phyloP scores from a whole-genome alignment of 1,139 yeast species.

The Blastobotrys arbuscula region DNA sequence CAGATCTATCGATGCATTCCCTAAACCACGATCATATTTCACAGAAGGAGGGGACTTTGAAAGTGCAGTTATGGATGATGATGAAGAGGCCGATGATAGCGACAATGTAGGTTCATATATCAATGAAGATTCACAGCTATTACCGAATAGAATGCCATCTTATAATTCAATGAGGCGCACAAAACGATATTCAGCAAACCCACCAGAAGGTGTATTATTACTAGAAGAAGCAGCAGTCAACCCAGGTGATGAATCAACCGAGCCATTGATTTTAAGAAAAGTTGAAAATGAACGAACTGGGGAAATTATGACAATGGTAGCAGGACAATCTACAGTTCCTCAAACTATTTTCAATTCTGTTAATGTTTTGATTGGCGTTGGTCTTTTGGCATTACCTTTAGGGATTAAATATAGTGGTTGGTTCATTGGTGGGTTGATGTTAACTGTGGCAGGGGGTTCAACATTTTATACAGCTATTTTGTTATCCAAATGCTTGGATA shows the following conservation, averaged over 20 bases:
- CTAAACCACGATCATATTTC: constrained; percentile 46
- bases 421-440: constrained; percentile 54
- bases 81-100: constrained; percentile 2
- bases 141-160: constrained; percentile 8
- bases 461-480: constrained; percentile 68
- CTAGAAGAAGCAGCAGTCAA: constrained; percentile 25
- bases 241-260: constrained; percentile 29
- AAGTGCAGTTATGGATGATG: constrained; percentile 23
- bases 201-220: constrained; percentile 22
- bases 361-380: constrained; percentile 81
- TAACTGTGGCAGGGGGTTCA: constrained; percentile 52
- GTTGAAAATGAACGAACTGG: constrained; percentile 67
- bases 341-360: constrained; percentile 87
- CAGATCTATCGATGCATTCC: constrained; percentile 46
- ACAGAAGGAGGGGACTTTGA: constrained; percentile 25
- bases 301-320: constrained; percentile 63
- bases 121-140: constrained; percentile 6
- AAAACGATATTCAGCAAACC: constrained; percentile 16
- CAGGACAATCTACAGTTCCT: constrained; percentile 80
- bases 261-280: constrained; percentile 54
- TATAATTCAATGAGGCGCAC: constrained; percentile 4
- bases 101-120: background rate
- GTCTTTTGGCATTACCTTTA: constrained; percentile 75
- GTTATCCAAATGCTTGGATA: constrained; percentile 61
- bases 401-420: constrained; percentile 80